phyloP scores from a whole-genome alignment of 1,284 basidiomycete genomes.

The Fomitopsis schrenkii region DNA sequence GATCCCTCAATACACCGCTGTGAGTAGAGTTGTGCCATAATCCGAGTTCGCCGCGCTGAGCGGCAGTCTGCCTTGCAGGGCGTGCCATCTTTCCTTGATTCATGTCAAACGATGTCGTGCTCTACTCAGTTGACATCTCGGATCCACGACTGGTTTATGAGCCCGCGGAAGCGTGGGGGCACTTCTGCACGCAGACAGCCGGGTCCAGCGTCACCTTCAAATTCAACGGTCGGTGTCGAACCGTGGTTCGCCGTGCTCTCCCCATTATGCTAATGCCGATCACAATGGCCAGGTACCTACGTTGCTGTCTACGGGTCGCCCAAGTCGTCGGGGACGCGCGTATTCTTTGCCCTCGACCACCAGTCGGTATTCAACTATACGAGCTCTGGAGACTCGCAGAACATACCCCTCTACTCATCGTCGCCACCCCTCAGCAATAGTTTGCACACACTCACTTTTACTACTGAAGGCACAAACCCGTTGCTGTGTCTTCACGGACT shows the following conservation, averaged over 20 bases:
- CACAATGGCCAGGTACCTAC: slow-evolving; percentile 3
- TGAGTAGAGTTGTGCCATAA: neutral
- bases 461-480: neutral
- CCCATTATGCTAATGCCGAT: neutral
- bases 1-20: neutral
- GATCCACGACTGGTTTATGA: neutral
- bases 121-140: neutral
- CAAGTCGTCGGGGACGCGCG: neutral
- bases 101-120: neutral
- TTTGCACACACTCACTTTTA: slow-evolving; percentile 6
- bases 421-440: neutral
- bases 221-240: slow-evolving; percentile 6
- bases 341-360: slow-evolving; percentile 5
- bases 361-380: neutral
- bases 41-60: neutral
- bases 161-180: neutral
- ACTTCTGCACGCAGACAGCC: neutral
- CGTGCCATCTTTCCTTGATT: neutral
- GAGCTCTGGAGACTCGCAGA: neutral
- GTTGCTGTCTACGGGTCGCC: slow-evolving; percentile 8
- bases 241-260: neutral
- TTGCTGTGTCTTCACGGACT: slow-evolving; percentile 5
- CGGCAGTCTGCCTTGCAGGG: neutral
- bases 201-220: slow-evolving; percentile 3
- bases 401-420: slow-evolving; percentile 4